Evolutionary conservation across 306 rosid species (phyloP).

Genomic region (Castanospermum australe): DNA sequence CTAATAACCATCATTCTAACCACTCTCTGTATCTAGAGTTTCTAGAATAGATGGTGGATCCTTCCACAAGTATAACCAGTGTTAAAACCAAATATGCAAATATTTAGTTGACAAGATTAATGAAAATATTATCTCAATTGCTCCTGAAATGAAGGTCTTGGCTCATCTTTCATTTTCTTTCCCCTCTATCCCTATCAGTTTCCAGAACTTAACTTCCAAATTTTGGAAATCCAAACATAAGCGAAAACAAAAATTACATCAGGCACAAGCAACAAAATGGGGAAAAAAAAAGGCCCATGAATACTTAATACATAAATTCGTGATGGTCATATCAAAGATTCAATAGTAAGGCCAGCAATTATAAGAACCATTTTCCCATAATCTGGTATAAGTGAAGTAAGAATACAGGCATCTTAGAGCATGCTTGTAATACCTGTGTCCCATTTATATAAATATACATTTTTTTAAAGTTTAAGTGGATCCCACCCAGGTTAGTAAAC

Average conservation of each 20-base stretch:
- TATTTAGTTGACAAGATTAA: background rate
- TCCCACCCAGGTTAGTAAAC: no score
- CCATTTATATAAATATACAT: no score
- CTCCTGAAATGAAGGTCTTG: background rate
- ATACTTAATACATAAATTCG: background rate
- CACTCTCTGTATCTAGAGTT: background rate
- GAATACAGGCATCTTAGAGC: background rate
- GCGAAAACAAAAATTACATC: background rate
- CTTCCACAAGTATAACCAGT: background rate
- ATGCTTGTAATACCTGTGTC: no score
- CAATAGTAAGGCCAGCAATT: background rate
- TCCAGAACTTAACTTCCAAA: background rate
- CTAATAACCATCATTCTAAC: background rate
- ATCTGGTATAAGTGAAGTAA: background rate
- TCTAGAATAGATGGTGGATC: background rate
- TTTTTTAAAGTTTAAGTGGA: no score
- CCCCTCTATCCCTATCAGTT: background rate
- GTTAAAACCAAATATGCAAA: background rate
- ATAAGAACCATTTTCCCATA: background rate
- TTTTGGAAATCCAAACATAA: background rate
- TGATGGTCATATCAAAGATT: background rate
- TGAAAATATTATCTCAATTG: background rate
- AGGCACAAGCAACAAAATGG: background rate
- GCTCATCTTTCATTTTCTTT: background rate
- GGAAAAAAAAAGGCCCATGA: background rate